These are phyloP conservation scores for Cyphellophora europaea DNA, from an alignment of 2,329 filamentous ascomycete genomes.

Conservation along the genomic window DNA sequence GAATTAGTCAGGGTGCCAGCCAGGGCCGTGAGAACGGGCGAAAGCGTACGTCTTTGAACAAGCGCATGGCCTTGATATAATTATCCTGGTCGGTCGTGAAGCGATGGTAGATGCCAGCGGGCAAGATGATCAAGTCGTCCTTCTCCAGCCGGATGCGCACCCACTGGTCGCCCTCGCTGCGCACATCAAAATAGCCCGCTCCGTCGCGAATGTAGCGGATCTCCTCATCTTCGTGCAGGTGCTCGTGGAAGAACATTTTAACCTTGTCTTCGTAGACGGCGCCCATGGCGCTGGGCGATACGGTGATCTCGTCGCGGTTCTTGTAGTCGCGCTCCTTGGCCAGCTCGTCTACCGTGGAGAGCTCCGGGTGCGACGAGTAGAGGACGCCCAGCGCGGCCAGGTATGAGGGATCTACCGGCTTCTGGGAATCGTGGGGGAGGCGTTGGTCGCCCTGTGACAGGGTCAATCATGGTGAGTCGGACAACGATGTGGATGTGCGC, in stretches of 20 bases:
- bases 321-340: slow-evolving; percentile 72
- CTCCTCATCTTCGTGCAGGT: slow-evolving; percentile 97
- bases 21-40: neutral
- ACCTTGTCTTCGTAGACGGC: slow-evolving; percentile 87
- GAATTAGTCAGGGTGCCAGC: neutral
- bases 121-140: slow-evolving; percentile 84
- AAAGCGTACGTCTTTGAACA: slow-evolving; percentile 74
- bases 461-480: slow-evolving; percentile 33
- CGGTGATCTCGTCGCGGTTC: slow-evolving; percentile 87
- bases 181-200: slow-evolving; percentile 85
- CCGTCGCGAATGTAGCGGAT: slow-evolving; percentile 90
- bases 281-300: slow-evolving; percentile 79
- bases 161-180: slow-evolving; percentile 76
- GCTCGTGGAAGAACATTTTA: slow-evolving; percentile 86
- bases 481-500: slow-evolving; percentile 29
- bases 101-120: slow-evolving; percentile 90
- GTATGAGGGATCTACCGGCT: slow-evolving; percentile 52
- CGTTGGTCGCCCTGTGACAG: slow-evolving; percentile 98
- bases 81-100: slow-evolving; percentile 92
- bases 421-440: slow-evolving; percentile 76
- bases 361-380: slow-evolving; percentile 59
- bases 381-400: slow-evolving; percentile 70
- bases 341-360: slow-evolving; percentile 62
- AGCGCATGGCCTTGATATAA: slow-evolving; percentile 87
- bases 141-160: slow-evolving; percentile 77